Conservation (phyloP, 1,139 yeast species). For the Sugiyamaella paludigena region DNA sequence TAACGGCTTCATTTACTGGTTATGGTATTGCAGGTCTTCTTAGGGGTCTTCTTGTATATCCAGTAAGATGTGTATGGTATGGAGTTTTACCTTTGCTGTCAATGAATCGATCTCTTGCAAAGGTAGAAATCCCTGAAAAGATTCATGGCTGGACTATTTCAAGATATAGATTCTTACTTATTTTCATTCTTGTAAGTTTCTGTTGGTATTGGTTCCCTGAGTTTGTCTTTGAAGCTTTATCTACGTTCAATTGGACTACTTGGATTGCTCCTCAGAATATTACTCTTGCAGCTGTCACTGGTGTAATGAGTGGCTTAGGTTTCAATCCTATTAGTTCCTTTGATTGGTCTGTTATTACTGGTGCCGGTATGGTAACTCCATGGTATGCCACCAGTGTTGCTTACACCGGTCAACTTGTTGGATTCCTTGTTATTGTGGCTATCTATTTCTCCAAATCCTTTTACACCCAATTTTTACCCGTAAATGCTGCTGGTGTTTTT, state of each 20-base stretch:
- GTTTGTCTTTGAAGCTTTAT: conserved; percentile 49
- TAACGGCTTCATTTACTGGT: conserved; percentile 57
- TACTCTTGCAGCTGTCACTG: conserved; percentile 55
- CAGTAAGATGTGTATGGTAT: conserved; percentile 57
- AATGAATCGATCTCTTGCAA: conserved; percentile 50
- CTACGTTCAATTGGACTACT: conserved; percentile 58
- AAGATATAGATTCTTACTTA: conserved; percentile 46
- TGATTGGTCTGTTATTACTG: conserved; percentile 49
- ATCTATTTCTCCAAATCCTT: conserved; percentile 52
- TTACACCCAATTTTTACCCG: conserved; percentile 54
- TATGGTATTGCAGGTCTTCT: conserved; percentile 56
- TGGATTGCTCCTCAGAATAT: conserved; percentile 60
- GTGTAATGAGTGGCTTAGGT: conserved; percentile 57
- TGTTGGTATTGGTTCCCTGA: conserved; percentile 57
- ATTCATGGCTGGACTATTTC: conserved; percentile 52
- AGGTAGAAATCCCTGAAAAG: conserved; percentile 43
- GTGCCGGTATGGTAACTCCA: conserved; percentile 40
- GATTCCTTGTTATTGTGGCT: conserved; percentile 42
- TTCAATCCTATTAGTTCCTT: conserved; percentile 55
- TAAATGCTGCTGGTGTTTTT: conserved; percentile 49
- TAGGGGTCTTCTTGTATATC: conserved; percentile 48
- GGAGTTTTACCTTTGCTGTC: conserved; percentile 53
- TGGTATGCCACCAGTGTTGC: conserved; percentile 46
- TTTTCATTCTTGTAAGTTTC: conserved; percentile 42
- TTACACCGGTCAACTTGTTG: conserved; percentile 43